phyloP scores from a whole-genome alignment of 2,329 filamentous ascomycete species.

The Fusarium drepaniforme region DNA sequence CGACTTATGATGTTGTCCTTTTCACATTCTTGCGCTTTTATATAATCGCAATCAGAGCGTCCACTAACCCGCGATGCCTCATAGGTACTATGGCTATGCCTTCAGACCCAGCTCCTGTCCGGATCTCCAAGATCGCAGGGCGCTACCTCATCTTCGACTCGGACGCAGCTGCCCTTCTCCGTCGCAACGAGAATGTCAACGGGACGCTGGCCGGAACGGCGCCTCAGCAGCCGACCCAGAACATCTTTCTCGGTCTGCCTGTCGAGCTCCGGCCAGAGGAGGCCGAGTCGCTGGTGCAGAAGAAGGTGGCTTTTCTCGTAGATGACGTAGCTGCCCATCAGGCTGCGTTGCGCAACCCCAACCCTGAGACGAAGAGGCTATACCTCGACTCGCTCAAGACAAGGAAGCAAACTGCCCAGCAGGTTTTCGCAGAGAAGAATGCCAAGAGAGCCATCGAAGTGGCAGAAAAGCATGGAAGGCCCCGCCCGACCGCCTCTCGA shows the following conservation, averaged over 20 bases:
- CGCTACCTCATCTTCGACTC: conserved; percentile 93
- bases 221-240: conserved; percentile 94
- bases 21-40: conserved; percentile 15
- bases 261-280: conserved; percentile 94
- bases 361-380: conserved; percentile 66
- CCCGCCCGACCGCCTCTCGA: conserved; percentile 4
- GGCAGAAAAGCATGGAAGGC: conserved; percentile 36
- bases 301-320: conserved; percentile 81
- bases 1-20: conserved; percentile 55
- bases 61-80: conserved; percentile 33
- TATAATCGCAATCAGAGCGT: conserved; percentile 9
- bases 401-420: conserved; percentile 57
- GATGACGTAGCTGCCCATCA: conserved; percentile 83
- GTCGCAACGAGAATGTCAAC: conserved; percentile 85
- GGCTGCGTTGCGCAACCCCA: conserved; percentile 69
- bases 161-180: conserved; percentile 81
- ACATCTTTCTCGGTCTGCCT: conserved; percentile 90
- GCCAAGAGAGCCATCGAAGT: conserved; percentile 50
- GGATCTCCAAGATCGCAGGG: conserved; percentile 83
- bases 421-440: conserved; percentile 54
- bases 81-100: conserved; percentile 39
- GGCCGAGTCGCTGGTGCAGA: conserved; percentile 82
- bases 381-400: conserved; percentile 72
- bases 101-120: conserved; percentile 62
- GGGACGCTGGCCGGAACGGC: conserved; percentile 89